Evolutionary conservation across 805 yeast species (phyloP), one percentile per base, ranked within the genome.

Genomic region (Schizosaccharomyces octosporus): DNA sequence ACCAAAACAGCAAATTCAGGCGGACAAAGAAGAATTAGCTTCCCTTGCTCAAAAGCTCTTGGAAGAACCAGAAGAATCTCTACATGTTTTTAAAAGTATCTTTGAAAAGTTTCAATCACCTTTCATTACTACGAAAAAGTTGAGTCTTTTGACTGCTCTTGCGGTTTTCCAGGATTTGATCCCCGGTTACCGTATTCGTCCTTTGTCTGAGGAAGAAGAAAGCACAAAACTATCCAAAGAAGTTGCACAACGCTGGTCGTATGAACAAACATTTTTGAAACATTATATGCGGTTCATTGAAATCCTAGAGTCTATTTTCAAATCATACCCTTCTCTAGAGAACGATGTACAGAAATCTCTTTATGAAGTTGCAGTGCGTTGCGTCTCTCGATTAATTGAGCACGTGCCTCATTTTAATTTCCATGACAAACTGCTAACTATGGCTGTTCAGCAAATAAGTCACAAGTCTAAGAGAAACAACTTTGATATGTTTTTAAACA

Each of bases 161-260:
- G 87, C 94, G 0, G 85, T 87, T 3, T 87, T 87, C 76, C 87
- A 86, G 66, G 79, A 84, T 62, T 79, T 93, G 59, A 82, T 93
- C 1, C 98, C 98, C 1, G 83, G 93, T 6, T 90, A 90, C 71
- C 79, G 82, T 63, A 87, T 90, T 61, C 78, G 95, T 69, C 84
- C 94, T 1, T 75, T 93, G 61, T 77, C 87, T 1, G 97, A 87
- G 19, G 72, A 79, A 0, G 97, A 90, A 70, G 81, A 81, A 70
- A 78, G 80, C 64, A 95, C 87, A 67, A 86, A 81, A 66, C 95
- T 87, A 3, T 75, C 89, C 15, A 85, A 78, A 68, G 98, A 93
- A 24, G 84, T 93, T 42, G 83, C 85, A 19, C 80, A 78, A 67
- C 70, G 85, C 66, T 79, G 98, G 69, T 77, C 76, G 63, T 88